Conservation (phyloP, 495 filamentous ascomycete species). For the Xylaria telfairii region DNA sequence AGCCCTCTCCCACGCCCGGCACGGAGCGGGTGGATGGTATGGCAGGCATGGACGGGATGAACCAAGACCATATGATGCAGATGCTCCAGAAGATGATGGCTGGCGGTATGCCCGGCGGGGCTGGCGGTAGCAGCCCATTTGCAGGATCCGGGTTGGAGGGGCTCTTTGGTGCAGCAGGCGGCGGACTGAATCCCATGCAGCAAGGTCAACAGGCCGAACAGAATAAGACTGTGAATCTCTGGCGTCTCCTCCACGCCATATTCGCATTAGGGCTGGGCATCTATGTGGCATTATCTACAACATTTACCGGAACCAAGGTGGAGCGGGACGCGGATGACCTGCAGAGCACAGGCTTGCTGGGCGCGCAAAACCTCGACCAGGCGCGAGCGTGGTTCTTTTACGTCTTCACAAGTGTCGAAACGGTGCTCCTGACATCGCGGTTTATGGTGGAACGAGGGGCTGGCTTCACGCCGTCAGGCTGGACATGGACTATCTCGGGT, state of each 20-base stretch:
- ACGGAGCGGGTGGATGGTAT: constrained; percentile 30
- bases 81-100: constrained; percentile 53
- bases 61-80: constrained; percentile 45
- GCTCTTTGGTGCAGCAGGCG: constrained; percentile 33
- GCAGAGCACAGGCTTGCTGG: constrained; percentile 21
- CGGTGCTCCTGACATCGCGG: constrained; percentile 70
- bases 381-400: constrained; percentile 64
- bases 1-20: constrained; percentile 42
- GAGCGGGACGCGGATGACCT: constrained; percentile 47
- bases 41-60: constrained; percentile 32
- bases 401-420: constrained; percentile 78
- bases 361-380: constrained; percentile 31
- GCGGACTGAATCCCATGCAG: constrained; percentile 52
- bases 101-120: constrained; percentile 43
- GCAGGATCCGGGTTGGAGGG: constrained; percentile 37
- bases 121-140: constrained; percentile 44
- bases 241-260: constrained; percentile 77
- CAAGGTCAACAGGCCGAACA: constrained; percentile 35
- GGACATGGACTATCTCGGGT: constrained; percentile 65
- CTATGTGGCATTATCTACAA: constrained; percentile 69
- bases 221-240: constrained; percentile 61
- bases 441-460: constrained; percentile 59
- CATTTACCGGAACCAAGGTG: constrained; percentile 65
- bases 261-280: constrained; percentile 74
- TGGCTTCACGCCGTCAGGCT: constrained; percentile 47